Evolutionary conservation across 768 basidiomycete genomes (phyloP).

Genomic region (Harrya chromipes): DNA sequence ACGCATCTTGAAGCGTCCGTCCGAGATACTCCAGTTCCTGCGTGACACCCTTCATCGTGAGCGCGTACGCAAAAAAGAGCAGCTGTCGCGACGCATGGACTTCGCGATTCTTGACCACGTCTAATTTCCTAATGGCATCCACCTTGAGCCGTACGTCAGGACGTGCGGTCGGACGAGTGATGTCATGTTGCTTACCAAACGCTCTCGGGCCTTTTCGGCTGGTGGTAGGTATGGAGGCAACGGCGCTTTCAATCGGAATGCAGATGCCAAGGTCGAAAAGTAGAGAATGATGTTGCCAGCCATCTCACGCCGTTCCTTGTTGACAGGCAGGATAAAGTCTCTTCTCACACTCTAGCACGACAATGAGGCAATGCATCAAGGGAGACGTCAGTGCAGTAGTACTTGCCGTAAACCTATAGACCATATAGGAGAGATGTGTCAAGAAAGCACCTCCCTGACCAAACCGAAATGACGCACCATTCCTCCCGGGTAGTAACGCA

Average conservation of each 20-base stretch:
- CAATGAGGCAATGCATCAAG: not conserved
- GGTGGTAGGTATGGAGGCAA: slow-evolving; percentile 97
- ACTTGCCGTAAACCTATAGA: slow-evolving; percentile 66
- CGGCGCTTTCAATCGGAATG: slow-evolving; percentile 83
- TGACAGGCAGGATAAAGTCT: slow-evolving; percentile 91
- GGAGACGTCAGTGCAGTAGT: slow-evolving; percentile 1
- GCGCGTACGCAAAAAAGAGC: slow-evolving; percentile 90
- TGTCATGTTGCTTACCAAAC: slow-evolving; percentile 52
- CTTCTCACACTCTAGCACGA: slow-evolving; percentile 62
- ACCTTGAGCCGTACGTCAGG: slow-evolving; percentile 45
- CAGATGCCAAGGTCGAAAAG: slow-evolving; percentile 75
- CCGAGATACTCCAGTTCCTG: slow-evolving; percentile 85
- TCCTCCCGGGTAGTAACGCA: slow-evolving; percentile 96
- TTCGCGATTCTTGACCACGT: slow-evolving; percentile 84
- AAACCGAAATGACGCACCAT: slow-evolving; percentile 52
- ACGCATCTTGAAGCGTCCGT: slow-evolving; percentile 76
- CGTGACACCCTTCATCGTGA: slow-evolving; percentile 94
- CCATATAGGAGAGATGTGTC: not conserved
- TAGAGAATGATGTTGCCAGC: slow-evolving; percentile 92
- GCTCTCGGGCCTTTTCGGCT: slow-evolving; percentile 78
- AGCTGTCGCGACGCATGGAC: slow-evolving; percentile 81
- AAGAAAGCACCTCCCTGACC: slow-evolving; percentile 3
- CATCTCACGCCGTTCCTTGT: slow-evolving; percentile 87
- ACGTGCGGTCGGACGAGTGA: not conserved
- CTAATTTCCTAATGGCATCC: slow-evolving; percentile 74